These are phyloP conservation scores for Cytauxzoon felis DNA, from an alignment of 169 alveolate genomes.

Conservation along the genomic window DNA sequence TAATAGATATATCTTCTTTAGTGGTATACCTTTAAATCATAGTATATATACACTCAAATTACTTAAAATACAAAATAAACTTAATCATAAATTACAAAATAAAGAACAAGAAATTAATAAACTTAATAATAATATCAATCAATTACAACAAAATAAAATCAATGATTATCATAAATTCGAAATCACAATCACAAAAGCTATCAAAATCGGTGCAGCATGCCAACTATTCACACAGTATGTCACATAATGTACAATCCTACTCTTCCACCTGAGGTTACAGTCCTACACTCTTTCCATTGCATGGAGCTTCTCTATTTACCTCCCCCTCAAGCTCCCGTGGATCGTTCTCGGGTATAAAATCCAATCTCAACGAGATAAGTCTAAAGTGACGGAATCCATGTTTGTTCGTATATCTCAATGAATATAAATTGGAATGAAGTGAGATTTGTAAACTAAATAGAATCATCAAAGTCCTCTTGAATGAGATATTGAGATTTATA, in stretches of 20 bases:
- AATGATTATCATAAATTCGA: conserved; percentile 36
- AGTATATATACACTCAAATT: conserved; percentile 14
- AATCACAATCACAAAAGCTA: conserved; percentile 46
- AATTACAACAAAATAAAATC: conserved; percentile 8
- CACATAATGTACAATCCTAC: not conserved
- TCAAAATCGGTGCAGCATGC: conserved; percentile 32
- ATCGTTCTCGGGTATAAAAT: too few species aligned
- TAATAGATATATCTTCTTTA: conserved; percentile 56
- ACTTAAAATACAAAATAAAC: conserved; percentile 1
- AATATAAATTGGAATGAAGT: too few species aligned
- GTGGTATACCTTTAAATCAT: conserved; percentile 42
- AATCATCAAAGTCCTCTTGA: too few species aligned
- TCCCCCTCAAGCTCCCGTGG: too few species aligned
- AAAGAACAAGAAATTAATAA: conserved; percentile 8
- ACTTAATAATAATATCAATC: conserved; percentile 18
- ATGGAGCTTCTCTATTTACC: too few species aligned
- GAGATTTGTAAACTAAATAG: too few species aligned
- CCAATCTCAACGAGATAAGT: too few species aligned
- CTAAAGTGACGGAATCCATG: too few species aligned
- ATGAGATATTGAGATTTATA: too few species aligned
- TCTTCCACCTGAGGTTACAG: too few species aligned
- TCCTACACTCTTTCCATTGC: too few species aligned
- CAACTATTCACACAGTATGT: not conserved
- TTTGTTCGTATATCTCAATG: too few species aligned
- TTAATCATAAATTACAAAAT: not conserved